Base-by-base conservation (phyloP, 2,329 filamentous ascomycete genomes). In the Hypoxylon sp. region DNA sequence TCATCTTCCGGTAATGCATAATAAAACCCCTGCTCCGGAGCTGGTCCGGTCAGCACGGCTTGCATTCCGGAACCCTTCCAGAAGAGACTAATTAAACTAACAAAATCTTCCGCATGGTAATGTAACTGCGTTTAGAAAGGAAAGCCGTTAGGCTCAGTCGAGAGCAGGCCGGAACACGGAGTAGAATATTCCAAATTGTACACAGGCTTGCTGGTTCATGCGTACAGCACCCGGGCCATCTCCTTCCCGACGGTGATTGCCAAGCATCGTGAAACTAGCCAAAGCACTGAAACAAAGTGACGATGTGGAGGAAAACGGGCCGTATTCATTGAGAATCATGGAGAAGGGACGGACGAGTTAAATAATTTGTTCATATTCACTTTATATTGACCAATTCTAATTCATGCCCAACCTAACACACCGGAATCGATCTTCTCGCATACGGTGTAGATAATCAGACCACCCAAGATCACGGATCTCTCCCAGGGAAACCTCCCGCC, bases 181-280 rank as follows among this genome's bases (percentile, higher is more conserved):
- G 29, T 41, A 45, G 13, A 30, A 15, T 5, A 42, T 41, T 34
- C 19, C 40, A 51, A 54, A 45, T 52, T 12, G 7, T 25, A 13
- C 21, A 41, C n/a, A 23, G 30, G 31, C 40, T 23, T 25, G 19
- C 37, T 27, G 37, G 30, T 52, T 55, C 40, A 58, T 51, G 51
- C 57, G 43, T 43, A 40, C 19, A 36, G 27, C 25, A 16, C 15
- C 55, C 63, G 65, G 63, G 56, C 63, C 63, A 55, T 57, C 58
- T 30, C 44, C n/a, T 37, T 47, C 57, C 63, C 60, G 61, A 48
- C 15, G 36, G 21, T 30, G 46, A 53, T 49, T 54, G 53, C 61
- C 52, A 65, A 61, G 59, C 46, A 58, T 53, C 49, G 54, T 62
- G 64, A 67, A 67, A 67, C 63, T 47, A 26, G 43, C 34, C 53